Percentiles rank a stretch among this genome's conserved stretches.
phyloP scores from a whole-genome alignment of 495 filamentous ascomycete genomes.

The Penicillium malachiteum region DNA sequence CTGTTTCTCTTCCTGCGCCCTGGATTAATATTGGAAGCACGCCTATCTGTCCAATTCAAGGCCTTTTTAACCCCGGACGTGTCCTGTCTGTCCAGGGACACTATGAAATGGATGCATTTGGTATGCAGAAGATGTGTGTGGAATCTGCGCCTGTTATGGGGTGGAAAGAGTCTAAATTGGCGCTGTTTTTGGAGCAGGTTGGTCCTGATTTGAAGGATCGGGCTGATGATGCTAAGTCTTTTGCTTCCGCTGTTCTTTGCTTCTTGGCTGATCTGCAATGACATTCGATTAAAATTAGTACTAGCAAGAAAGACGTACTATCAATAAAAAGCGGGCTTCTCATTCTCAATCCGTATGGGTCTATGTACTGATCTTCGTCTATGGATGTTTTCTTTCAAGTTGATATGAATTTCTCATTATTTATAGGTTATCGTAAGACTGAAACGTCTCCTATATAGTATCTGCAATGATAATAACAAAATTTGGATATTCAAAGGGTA shows the following conservation, averaged over 20 bases:
- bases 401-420: background rate
- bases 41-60: conserved; percentile 36
- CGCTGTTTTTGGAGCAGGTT: conserved; percentile 27
- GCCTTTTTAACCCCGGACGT: conserved; percentile 34
- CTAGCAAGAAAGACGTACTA: too few species aligned
- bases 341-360: too few species aligned
- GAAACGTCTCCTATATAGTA: background rate
- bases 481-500: background rate
- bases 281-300: background rate
- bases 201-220: conserved; percentile 23
- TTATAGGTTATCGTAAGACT: background rate
- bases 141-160: conserved; percentile 28
- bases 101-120: conserved; percentile 40
- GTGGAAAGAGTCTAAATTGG: conserved; percentile 31
- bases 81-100: conserved; percentile 38
- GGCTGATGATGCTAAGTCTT: conserved; percentile 23
- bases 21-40: conserved; percentile 38
- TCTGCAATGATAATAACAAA: background rate
- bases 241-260: conserved; percentile 24
- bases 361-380: background rate
- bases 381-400: background rate
- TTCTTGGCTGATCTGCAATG: conserved; percentile 27
- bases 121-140: conserved; percentile 27
- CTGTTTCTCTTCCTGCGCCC: conserved; percentile 25
- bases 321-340: too few species aligned